phyloP scores from a whole-genome alignment of 306 rosid genomes.

The Acmispon strigosus region DNA sequence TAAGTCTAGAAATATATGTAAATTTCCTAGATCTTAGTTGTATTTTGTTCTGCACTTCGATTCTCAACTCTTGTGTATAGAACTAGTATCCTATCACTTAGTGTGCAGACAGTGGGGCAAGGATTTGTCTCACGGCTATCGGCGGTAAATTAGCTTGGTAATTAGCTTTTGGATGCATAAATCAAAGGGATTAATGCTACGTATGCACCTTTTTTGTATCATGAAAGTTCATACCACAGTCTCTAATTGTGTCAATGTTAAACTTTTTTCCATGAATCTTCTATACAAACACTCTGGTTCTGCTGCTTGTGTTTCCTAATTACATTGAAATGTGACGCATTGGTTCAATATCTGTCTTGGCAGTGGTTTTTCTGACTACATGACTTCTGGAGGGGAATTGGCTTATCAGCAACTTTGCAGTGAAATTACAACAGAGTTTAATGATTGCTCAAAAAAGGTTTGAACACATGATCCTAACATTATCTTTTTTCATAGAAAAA shows the following conservation, averaged over 20 bases:
- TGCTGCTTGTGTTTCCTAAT: not conserved
- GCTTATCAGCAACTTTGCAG: slow-evolving; percentile 72
- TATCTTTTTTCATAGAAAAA: not conserved
- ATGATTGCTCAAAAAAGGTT: slow-evolving; percentile 75
- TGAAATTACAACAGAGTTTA: slow-evolving; percentile 75
- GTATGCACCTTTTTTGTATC: not conserved
- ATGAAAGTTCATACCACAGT: not conserved
- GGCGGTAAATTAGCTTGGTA: no score
- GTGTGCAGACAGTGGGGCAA: no score
- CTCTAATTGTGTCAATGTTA: not conserved
- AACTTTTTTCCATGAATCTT: not conserved
- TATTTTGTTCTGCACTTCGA: no score
- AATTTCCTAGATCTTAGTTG: not conserved
- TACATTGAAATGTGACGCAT: not conserved
- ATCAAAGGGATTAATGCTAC: not conserved
- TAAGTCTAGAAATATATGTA: not conserved
- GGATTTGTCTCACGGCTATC: no score
- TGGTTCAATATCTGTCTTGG: slow-evolving; percentile 8
- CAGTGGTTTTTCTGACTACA: slow-evolving; percentile 74
- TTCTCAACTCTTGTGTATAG: no score
- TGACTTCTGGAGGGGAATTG: slow-evolving; percentile 58
- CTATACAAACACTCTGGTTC: not conserved
- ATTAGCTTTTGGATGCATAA: not conserved
- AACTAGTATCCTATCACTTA: no score
- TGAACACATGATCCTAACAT: slow-evolving; percentile 11